A percentile compares a stretch with the other conserved stretches of the same genome.
Evolutionary conservation across 345 rosid genomes (phyloP).

Genomic region (Clausena lansium): DNA sequence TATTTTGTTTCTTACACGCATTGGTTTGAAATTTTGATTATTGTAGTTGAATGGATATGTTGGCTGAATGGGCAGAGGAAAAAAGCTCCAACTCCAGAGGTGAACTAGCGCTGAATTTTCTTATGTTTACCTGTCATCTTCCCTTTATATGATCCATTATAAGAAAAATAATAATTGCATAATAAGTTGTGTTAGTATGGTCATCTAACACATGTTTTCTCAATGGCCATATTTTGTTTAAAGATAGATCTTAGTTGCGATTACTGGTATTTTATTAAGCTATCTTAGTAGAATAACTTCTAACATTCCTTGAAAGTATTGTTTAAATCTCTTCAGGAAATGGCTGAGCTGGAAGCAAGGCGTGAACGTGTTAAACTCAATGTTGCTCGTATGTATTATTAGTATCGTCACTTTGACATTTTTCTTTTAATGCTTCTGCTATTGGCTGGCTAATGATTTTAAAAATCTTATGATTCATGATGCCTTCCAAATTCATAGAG

Average conservation of each 20-base stretch:
- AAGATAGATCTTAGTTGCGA: not conserved
- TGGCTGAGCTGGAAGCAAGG: constrained; percentile 75
- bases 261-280: not conserved
- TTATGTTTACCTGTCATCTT: not conserved
- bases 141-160: not conserved
- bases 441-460: not conserved
- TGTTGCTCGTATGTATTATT: constrained; percentile 65
- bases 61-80: constrained; percentile 97
- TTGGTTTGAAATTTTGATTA: constrained; percentile 16
- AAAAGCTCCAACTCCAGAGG: constrained; percentile 83
- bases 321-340: constrained; percentile 47
- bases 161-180: not conserved
- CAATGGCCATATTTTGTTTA: not conserved
- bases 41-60: constrained; percentile 97
- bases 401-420: not conserved
- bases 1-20: constrained; percentile 5
- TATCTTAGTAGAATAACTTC: not conserved
- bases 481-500: not conserved
- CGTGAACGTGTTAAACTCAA: constrained; percentile 82
- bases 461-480: not conserved
- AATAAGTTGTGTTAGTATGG: not conserved
- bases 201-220: not conserved
- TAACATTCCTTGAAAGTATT: constrained; percentile 13
- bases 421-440: constrained; percentile 2
- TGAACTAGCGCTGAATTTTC: constrained; percentile 21